phyloP scores from a whole-genome alignment of 2,329 filamentous ascomycete genomes.

The Didymella pomorum region DNA sequence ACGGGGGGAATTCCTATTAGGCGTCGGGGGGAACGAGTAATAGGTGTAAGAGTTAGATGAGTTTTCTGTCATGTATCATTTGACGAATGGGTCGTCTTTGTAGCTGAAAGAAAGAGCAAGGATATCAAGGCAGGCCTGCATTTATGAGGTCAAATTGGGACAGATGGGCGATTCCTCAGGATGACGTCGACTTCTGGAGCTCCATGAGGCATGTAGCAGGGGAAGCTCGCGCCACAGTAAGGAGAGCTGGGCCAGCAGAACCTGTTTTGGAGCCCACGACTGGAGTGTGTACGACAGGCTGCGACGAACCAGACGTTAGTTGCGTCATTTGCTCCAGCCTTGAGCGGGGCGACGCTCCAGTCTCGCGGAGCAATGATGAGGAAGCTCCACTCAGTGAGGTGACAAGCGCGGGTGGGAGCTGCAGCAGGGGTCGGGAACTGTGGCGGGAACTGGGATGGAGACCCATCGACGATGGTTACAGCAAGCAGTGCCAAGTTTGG shows the following conservation, averaged over 20 bases:
- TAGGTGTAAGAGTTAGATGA: conserved; percentile 59
- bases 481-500: conserved; percentile 32
- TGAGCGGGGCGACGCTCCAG: conserved; percentile 46
- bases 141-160: conserved; percentile 43
- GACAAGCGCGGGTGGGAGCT: conserved; percentile 37
- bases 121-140: conserved; percentile 32
- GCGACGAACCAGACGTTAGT: conserved; percentile 38
- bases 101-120: conserved; percentile 28
- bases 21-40: conserved; percentile 61
- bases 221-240: conserved; percentile 48
- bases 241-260: conserved; percentile 37
- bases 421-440: conserved; percentile 35
- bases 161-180: conserved; percentile 26
- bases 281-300: conserved; percentile 38
- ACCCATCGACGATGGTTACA: conserved; percentile 45
- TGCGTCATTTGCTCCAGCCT: conserved; percentile 47
- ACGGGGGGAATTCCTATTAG: conserved; percentile 53
- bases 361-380: conserved; percentile 28
- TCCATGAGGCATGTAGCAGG: conserved; percentile 35
- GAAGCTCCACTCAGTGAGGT: conserved; percentile 38
- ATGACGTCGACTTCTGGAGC: conserved; percentile 47
- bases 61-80: conserved; percentile 59
- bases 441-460: conserved; percentile 40
- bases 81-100: conserved; percentile 49
- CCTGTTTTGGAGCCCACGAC: conserved; percentile 47